Evolutionary conservation across 305 asterid genomes (phyloP).

Genomic region (Fraxinus velutina): DNA sequence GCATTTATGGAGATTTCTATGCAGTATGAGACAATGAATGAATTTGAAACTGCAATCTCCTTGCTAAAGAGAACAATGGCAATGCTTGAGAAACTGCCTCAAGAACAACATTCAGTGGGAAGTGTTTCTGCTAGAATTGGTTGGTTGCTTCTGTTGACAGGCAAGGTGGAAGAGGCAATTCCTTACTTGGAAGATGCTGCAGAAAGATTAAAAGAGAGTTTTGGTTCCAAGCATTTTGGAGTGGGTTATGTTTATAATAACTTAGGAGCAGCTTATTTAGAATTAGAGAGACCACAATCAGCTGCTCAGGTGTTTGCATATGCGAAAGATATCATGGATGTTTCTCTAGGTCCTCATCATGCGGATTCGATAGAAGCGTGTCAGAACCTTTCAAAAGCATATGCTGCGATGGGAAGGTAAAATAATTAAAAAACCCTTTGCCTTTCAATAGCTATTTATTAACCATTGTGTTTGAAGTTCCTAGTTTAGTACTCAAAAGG

Average conservation of each 20-base stretch:
- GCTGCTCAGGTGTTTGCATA: constrained; percentile 89
- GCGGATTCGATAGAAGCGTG: constrained; percentile 78
- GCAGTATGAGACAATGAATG: constrained; percentile 79
- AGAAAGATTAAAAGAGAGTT: constrained; percentile 86
- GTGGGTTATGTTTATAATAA: constrained; percentile 86
- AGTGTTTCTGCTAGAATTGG: constrained; percentile 86
- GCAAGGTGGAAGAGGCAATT: constrained; percentile 67
- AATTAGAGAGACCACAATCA: constrained; percentile 79
- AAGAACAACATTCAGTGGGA: constrained; percentile 86
- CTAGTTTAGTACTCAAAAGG: neutral
- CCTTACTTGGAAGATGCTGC: constrained; percentile 88
- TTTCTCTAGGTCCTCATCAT: constrained; percentile 88
- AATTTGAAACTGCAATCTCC: constrained; percentile 68
- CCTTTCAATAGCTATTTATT: neutral
- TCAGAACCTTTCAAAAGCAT: constrained; percentile 83
- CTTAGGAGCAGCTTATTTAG: constrained; percentile 89
- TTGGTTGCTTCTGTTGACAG: constrained; percentile 76
- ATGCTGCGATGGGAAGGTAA: constrained; percentile 85
- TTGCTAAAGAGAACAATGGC: constrained; percentile 54
- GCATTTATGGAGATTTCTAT: constrained; percentile 72
- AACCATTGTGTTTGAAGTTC: neutral
- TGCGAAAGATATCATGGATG: constrained; percentile 89
- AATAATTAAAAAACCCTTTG: neutral
- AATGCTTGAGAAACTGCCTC: constrained; percentile 72
- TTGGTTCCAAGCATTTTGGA: constrained; percentile 78